phyloP scores from a whole-genome alignment of 768 basidiomycete species.

The Pilatotrama ljubarskyi region DNA sequence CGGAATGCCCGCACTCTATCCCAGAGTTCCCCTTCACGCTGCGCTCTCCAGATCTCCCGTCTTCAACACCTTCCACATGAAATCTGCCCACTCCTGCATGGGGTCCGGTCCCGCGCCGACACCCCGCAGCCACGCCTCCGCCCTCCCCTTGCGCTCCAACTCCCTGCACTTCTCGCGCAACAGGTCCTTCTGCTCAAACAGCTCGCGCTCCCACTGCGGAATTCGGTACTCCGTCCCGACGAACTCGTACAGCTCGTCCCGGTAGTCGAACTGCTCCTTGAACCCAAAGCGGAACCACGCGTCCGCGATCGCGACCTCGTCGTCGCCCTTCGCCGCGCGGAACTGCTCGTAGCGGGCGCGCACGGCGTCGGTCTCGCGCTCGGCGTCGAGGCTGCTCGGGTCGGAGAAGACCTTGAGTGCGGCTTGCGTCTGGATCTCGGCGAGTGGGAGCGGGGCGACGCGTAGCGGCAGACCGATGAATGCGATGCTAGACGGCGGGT shows the following conservation, averaged over 20 bases:
- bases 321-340: slow-evolving; percentile 16
- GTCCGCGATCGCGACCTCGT: slow-evolving; percentile 46
- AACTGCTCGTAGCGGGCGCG: slow-evolving; percentile 49
- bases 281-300: slow-evolving; percentile 55
- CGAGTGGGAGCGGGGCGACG: slow-evolving; percentile 73
- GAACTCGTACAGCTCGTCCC: slow-evolving; percentile 53
- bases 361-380: slow-evolving; percentile 47
- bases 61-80: slow-evolving; percentile 39
- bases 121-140: slow-evolving; percentile 56
- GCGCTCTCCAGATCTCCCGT: not conserved
- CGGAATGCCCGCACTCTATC: not conserved
- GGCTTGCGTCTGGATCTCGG: slow-evolving; percentile 75
- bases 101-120: slow-evolving; percentile 66
- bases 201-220: slow-evolving; percentile 56
- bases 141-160: slow-evolving; percentile 55
- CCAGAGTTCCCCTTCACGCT: not conserved
- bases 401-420: slow-evolving; percentile 55
- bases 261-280: slow-evolving; percentile 66
- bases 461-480: slow-evolving; percentile 63
- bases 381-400: slow-evolving; percentile 48
- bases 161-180: slow-evolving; percentile 59
- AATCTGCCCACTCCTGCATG: slow-evolving; percentile 59
- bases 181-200: slow-evolving; percentile 48
- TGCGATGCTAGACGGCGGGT: slow-evolving; percentile 53
- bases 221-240: slow-evolving; percentile 39